These are phyloP conservation scores for Cyberlindnera maclurae DNA, from an alignment of 805 yeast species.

Conservation along the genomic window DNA sequence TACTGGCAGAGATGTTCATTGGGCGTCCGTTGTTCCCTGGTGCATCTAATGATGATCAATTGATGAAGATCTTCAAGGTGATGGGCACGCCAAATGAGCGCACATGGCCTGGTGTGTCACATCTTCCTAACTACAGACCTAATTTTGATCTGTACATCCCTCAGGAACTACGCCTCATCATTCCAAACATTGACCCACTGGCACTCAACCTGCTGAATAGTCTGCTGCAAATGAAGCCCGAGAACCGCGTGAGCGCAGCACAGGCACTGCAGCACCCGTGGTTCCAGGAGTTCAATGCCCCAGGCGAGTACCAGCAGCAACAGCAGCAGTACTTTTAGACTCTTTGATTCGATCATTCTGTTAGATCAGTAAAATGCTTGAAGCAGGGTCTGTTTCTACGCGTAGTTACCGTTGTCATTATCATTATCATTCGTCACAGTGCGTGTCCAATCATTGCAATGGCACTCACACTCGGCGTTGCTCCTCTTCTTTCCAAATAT, in stretches of 20 bases:
- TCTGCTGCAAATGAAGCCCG: constrained; percentile 88
- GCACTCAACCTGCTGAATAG: constrained; percentile 79
- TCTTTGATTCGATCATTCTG: too few relatives aligned
- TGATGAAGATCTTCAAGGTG: constrained; percentile 81
- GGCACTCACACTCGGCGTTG: constrained; percentile 17
- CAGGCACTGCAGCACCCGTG: constrained; percentile 89
- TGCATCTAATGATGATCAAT: constrained; percentile 91
- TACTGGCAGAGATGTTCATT: constrained; percentile 97
- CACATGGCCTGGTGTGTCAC: constrained; percentile 96
- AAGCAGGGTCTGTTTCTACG: too few relatives aligned
- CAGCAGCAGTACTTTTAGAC: constrained; percentile 4
- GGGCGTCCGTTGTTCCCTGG: constrained; percentile 97
- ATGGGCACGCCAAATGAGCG: constrained; percentile 96
- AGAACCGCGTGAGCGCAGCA: constrained; percentile 86
- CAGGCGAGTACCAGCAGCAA: constrained; percentile 9
- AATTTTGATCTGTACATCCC: constrained; percentile 83
- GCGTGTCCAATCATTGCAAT: constrained; percentile 2
- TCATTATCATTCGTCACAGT: too few relatives aligned
- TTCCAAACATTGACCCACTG: constrained; percentile 72
- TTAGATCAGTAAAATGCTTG: constrained; percentile 2
- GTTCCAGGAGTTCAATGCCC: constrained; percentile 62
- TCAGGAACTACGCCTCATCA: constrained; percentile 73
- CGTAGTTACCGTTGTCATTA: too few relatives aligned
- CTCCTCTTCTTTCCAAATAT: constrained; percentile 16
- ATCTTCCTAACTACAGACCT: constrained; percentile 77